Base-by-base conservation (phyloP, 2,329 filamentous ascomycete species). In the Colletotrichum somersetense region DNA sequence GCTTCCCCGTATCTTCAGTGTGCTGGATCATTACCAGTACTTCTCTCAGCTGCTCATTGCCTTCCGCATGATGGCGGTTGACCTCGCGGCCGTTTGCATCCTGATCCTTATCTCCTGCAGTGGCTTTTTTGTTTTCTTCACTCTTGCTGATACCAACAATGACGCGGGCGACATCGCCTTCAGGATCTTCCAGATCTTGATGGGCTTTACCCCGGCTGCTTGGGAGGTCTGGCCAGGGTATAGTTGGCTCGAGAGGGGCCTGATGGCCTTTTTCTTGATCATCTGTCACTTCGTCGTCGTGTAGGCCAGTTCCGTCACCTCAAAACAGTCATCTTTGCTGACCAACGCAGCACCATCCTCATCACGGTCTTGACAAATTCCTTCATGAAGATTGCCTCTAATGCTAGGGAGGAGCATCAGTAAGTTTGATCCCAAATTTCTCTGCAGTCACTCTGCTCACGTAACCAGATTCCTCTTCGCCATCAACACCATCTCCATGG, bases 311-410 rank as follows among this genome's bases (percentile, higher is more conserved):
- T 35, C 7, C 16, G 14, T 44, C 35, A 14, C 33, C 48, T 16
- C 33, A n/a, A 7, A 7, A n/a, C 20, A 23, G 16, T 11, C 20
- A 18, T 57, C 38, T n/a, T 56, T 23, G 26, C 73, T 68, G 63
- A 74, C 65, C 11, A 23, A 35, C 2, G 33, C 38, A 89, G 88
- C 62, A 97, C 96, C 1, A 97, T 98, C 64, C 85, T 98, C 44
- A 96, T 98, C 76, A 97, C 95, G 0, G 96, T 98, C n/a, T 82
- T 98, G 73, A 97, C 95, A 6, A 98, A 98, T 79, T 97, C 94
- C 0, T 98, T 98, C 84, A 97, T 97, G 92, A 91, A 92, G 1
- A 96, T 98, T 79, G 94, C 96, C 2, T 94, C 94, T 63, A 98
- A 98, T 78, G 95, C 95, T 10, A 94, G 94, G 66, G 93, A 98